These are phyloP conservation scores for Peniophora sp. DNA, from an alignment of 1,284 basidiomycete genomes.

Conservation along the genomic window DNA sequence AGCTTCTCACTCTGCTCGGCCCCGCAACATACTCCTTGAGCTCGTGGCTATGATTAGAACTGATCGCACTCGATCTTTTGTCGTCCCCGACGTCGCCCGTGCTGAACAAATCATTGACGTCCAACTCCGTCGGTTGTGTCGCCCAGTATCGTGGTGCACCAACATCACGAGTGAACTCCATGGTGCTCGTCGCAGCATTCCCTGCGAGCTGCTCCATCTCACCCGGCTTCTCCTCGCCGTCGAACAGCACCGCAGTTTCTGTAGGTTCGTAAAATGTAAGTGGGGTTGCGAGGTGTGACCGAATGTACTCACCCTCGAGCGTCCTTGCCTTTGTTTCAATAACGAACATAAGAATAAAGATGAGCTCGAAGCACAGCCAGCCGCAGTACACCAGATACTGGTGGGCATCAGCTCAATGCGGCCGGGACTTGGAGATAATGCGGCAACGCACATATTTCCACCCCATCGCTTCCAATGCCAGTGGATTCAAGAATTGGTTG, in stretches of 20 bases:
- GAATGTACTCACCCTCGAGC: slow-evolving; percentile 3
- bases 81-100: not conserved
- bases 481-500: slow-evolving; percentile 71
- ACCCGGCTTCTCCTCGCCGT: slow-evolving; percentile 40
- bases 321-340: slow-evolving; percentile 52
- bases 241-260: slow-evolving; percentile 59
- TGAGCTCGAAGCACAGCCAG: slow-evolving; percentile 51
- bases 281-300: no score
- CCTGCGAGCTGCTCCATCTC: slow-evolving; percentile 40
- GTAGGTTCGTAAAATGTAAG: slow-evolving; percentile 62
- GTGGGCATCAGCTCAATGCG: slow-evolving; percentile 1
- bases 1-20: no score
- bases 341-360: slow-evolving; percentile 47
- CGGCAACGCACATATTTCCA: slow-evolving; percentile 50
- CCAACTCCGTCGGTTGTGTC: not conserved
- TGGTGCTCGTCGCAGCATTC: slow-evolving; percentile 40
- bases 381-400: slow-evolving; percentile 53
- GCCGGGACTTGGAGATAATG: slow-evolving; percentile 3
- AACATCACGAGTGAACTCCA: slow-evolving; percentile 2
- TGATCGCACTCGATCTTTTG: not conserved
- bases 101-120: not conserved
- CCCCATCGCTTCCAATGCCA: slow-evolving; percentile 54
- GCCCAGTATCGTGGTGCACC: not conserved
- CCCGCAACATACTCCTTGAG: not conserved
- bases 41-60: not conserved